Evolutionary conservation across 2,329 filamentous ascomycete species (phyloP).

Genomic region (Epichloe festucae): DNA sequence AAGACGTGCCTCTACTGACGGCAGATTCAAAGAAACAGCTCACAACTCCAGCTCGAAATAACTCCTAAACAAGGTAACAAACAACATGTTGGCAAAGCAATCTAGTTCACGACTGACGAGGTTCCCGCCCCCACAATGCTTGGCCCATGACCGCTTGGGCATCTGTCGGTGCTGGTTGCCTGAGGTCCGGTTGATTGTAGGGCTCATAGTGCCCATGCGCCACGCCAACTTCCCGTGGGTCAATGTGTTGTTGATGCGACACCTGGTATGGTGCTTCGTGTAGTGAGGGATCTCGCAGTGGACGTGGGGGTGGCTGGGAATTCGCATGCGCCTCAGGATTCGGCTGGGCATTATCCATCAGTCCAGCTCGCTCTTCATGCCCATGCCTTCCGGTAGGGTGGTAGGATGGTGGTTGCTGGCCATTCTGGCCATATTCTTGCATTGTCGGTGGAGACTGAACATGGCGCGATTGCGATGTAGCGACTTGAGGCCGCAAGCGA

Average conservation of each 20-base stretch:
- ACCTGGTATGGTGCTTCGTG: conserved; percentile 1
- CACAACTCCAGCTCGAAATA: not conserved
- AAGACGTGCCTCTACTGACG: not conserved
- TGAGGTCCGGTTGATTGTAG: not conserved
- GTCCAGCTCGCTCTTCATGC: conserved; percentile 27
- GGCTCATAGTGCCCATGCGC: conserved; percentile 3
- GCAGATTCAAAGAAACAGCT: not conserved
- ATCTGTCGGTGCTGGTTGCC: not conserved
- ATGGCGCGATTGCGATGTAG: not conserved
- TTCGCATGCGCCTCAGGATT: conserved; percentile 10
- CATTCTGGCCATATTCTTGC: conserved; percentile 23
- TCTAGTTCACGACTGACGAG: not conserved
- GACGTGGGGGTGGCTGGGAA: conserved; percentile 4
- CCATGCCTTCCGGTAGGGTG: conserved; percentile 21
- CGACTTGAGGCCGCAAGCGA: conserved; percentile 8
- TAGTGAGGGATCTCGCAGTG: conserved; percentile 1
- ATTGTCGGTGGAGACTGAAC: conserved; percentile 16
- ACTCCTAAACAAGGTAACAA: not conserved
- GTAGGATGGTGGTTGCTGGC: conserved; percentile 17
- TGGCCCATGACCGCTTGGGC: conserved; percentile 6
- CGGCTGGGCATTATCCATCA: conserved; percentile 27
- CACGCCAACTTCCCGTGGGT: not conserved
- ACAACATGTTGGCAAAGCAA: not conserved
- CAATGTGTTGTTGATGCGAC: not conserved
- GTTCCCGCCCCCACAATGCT: conserved; percentile 7